These are phyloP conservation scores for Aspergillus arachidicola DNA, from an alignment of 2,329 filamentous ascomycete species.

Conservation along the genomic window DNA sequence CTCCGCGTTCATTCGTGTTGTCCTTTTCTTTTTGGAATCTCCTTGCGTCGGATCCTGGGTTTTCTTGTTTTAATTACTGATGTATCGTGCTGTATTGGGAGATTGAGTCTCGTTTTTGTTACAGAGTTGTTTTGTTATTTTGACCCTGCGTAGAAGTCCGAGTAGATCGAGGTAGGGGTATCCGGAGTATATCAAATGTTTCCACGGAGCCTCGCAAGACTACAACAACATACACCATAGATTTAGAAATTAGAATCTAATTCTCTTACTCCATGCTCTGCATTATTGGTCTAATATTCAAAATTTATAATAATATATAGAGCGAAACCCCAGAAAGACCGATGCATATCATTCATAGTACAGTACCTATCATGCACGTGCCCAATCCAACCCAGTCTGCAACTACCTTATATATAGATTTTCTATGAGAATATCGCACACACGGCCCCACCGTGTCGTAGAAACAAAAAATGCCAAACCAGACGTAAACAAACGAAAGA, in stretches of 20 bases:
- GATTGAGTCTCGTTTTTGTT: neutral
- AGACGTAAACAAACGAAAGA: neutral
- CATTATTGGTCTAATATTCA: neutral
- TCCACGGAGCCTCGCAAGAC: neutral
- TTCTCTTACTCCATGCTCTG: neutral
- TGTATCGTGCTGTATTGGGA: neutral
- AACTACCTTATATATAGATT: neutral
- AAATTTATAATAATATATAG: neutral
- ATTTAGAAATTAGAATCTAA: neutral
- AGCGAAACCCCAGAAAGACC: neutral
- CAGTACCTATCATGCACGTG: neutral
- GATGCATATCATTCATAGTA: neutral
- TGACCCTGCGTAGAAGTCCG: neutral
- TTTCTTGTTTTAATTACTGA: neutral
- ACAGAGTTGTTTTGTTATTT: neutral
- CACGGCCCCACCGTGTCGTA: neutral
- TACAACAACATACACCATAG: neutral
- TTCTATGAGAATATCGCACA: neutral
- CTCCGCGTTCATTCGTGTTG: slow-evolving; percentile 7
- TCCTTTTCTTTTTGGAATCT: neutral
- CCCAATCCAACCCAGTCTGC: neutral
- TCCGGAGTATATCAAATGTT: neutral
- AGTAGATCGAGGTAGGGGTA: neutral
- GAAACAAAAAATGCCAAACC: neutral
- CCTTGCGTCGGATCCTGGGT: too few species aligned